phyloP scores from a whole-genome alignment of 495 filamentous ascomycete species.

The Aspergillus biplanus region DNA sequence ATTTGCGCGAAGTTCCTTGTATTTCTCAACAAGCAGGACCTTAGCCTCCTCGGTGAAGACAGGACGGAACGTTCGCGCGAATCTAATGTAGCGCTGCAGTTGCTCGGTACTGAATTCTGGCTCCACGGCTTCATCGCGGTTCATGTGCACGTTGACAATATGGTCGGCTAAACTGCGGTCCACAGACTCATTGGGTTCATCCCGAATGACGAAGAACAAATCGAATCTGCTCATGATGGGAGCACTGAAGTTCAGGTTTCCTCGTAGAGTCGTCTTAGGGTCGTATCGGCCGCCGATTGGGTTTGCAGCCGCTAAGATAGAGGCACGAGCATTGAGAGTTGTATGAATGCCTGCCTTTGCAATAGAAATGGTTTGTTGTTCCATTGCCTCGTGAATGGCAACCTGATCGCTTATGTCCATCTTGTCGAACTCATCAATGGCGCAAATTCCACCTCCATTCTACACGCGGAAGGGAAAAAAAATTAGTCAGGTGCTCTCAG shows the following conservation, averaged over 20 bases:
- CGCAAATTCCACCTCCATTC: slow-evolving; percentile 79
- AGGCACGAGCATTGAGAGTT: slow-evolving; percentile 92
- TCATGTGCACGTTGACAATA: slow-evolving; percentile 92
- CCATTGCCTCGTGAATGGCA: slow-evolving; percentile 99
- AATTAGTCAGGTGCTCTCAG: slow-evolving; percentile 15
- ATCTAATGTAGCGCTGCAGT: slow-evolving; percentile 95
- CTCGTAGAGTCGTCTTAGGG: slow-evolving; percentile 86
- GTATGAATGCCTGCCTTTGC: slow-evolving; percentile 99
- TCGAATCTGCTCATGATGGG: slow-evolving; percentile 99
- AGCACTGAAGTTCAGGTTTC: slow-evolving; percentile 97
- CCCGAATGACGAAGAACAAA: slow-evolving; percentile 96
- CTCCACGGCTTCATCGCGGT: slow-evolving; percentile 85
- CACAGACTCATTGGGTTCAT: slow-evolving; percentile 91
- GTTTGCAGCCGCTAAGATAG: slow-evolving; percentile 95
- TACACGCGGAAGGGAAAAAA: slow-evolving; percentile 16
- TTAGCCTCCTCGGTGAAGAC: slow-evolving; percentile 91
- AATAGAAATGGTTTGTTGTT: slow-evolving; percentile 99
- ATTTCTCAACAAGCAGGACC: slow-evolving; percentile 81
- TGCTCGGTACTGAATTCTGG: slow-evolving; percentile 97
- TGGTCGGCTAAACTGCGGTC: slow-evolving; percentile 91
- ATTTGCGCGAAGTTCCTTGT: slow-evolving; percentile 93
- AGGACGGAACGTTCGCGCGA: slow-evolving; percentile 91
- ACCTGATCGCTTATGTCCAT: slow-evolving; percentile 99
- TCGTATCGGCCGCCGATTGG: slow-evolving; percentile 96
- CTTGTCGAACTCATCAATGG: slow-evolving; percentile 99